A percentile compares a stretch with the other conserved stretches of the same genome.
These are phyloP conservation scores for Ophiocordyceps sinensis DNA, from an alignment of 2,329 filamentous ascomycete species.

Conservation along the genomic window DNA sequence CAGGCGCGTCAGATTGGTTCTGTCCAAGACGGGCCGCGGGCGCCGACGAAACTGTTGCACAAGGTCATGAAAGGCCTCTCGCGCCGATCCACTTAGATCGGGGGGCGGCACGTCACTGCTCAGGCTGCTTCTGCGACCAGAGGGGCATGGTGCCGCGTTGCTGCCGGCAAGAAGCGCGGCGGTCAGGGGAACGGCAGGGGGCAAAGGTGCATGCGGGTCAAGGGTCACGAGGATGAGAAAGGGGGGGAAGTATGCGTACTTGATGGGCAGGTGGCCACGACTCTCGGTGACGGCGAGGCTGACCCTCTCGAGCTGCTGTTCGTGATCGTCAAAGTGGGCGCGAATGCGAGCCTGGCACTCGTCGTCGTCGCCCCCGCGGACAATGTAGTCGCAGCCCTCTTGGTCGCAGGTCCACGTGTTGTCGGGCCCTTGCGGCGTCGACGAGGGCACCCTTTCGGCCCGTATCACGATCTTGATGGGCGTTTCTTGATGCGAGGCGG, in stretches of 20 bases:
- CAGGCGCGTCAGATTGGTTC: conserved; percentile 15
- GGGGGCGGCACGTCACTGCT: conserved; percentile 1
- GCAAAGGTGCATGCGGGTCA: conserved; percentile 3
- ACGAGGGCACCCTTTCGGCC: conserved; percentile 34
- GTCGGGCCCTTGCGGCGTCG: conserved; percentile 37
- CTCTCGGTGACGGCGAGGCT: conserved; percentile 43
- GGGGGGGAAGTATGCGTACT: conserved; percentile 31
- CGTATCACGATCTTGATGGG: conserved; percentile 30
- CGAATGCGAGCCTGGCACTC: conserved; percentile 41
- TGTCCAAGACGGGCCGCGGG: conserved; percentile 13
- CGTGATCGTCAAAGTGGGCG: conserved; percentile 46
- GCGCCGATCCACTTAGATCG: conserved; percentile 7
- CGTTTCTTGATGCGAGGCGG: conserved; percentile 2
- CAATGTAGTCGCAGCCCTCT: conserved; percentile 47
- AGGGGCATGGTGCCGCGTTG: neutral
- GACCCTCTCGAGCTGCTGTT: conserved; percentile 34
- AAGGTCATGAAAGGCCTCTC: conserved; percentile 9
- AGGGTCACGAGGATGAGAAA: conserved; percentile 18
- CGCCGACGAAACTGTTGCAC: conserved; percentile 12
- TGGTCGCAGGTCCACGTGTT: conserved; percentile 54
- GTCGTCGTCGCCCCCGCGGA: conserved; percentile 45
- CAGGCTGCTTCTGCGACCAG: neutral
- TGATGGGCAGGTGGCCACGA: conserved; percentile 38
- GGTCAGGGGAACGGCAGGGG: neutral
- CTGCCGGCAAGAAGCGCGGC: neutral